phyloP scores from a whole-genome alignment of 805 yeast species.

The Candida orba region DNA sequence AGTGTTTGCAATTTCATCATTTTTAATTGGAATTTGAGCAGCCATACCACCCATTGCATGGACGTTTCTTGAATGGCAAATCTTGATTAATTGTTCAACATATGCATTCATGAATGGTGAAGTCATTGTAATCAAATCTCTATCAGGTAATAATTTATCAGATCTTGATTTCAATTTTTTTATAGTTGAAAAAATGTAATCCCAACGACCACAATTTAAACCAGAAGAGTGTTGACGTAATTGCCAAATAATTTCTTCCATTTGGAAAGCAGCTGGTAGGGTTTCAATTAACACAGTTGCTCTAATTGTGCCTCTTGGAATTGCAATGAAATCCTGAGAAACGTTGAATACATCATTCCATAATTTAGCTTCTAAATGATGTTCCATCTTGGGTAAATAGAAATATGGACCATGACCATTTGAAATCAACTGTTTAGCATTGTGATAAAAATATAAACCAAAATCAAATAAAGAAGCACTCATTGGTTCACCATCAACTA shows the following conservation, averaged over 20 bases:
- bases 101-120: conserved; percentile 78
- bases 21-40: conserved; percentile 77
- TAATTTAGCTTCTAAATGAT: conserved; percentile 71
- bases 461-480: conserved; percentile 78
- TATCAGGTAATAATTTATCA: conserved; percentile 63
- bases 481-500: conserved; percentile 68
- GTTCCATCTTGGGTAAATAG: conserved; percentile 82
- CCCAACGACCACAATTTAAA: conserved; percentile 88
- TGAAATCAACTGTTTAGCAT: conserved; percentile 53
- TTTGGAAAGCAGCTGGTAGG: conserved; percentile 77
- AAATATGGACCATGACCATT: conserved; percentile 77
- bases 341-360: conserved; percentile 79
- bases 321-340: conserved; percentile 62
- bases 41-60: conserved; percentile 94
- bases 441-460: conserved; percentile 71
- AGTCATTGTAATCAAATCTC: conserved; percentile 73
- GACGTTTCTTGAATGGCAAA: conserved; percentile 71
- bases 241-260: conserved; percentile 77
- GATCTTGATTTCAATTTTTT: conserved; percentile 62
- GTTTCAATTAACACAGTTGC: conserved; percentile 82
- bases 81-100: conserved; percentile 64
- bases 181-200: conserved; percentile 75
- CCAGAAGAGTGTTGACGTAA: conserved; percentile 75
- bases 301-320: conserved; percentile 71
- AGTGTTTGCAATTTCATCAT: conserved; percentile 55